Percentiles rank a stretch among this genome's conserved stretches.
These are phyloP conservation scores for Venturia carpophila DNA, from an alignment of 2,329 filamentous ascomycete species.

Conservation along the genomic window DNA sequence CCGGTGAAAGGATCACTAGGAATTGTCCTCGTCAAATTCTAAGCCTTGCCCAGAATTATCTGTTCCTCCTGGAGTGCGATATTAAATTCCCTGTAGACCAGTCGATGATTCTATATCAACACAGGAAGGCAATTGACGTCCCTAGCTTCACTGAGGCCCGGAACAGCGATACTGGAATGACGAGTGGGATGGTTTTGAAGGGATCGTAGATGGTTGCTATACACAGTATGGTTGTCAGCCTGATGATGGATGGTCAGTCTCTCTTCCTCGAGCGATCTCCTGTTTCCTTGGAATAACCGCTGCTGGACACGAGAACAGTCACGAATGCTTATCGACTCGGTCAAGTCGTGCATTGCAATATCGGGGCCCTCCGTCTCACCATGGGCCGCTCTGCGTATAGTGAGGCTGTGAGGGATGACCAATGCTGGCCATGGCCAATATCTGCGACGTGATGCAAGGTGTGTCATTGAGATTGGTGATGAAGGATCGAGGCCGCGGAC, in stretches of 20 bases:
- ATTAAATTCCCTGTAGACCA: neutral
- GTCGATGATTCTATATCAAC: neutral
- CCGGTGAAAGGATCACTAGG: neutral
- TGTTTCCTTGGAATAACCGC: neutral
- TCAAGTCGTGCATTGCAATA: neutral
- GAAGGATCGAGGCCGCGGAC: neutral
- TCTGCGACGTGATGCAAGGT: neutral
- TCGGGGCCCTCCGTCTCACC: neutral
- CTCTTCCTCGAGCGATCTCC: neutral
- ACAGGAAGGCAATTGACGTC: neutral
- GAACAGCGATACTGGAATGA: neutral
- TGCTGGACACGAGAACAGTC: neutral
- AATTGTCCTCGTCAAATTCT: neutral
- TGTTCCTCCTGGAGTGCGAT: neutral
- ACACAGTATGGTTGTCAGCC: neutral
- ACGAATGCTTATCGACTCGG: slow-evolving; percentile 1
- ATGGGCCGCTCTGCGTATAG: neutral
- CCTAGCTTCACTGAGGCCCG: neutral
- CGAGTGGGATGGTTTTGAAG: neutral
- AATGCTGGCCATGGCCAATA: neutral
- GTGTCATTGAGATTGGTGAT: neutral
- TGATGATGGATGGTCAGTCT: neutral
- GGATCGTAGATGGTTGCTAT: neutral
- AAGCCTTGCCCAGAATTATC: neutral
- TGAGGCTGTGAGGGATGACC: neutral